Evolutionary conservation across 441 rosid species (phyloP).

Genomic region (Codiaeum variegatum): DNA sequence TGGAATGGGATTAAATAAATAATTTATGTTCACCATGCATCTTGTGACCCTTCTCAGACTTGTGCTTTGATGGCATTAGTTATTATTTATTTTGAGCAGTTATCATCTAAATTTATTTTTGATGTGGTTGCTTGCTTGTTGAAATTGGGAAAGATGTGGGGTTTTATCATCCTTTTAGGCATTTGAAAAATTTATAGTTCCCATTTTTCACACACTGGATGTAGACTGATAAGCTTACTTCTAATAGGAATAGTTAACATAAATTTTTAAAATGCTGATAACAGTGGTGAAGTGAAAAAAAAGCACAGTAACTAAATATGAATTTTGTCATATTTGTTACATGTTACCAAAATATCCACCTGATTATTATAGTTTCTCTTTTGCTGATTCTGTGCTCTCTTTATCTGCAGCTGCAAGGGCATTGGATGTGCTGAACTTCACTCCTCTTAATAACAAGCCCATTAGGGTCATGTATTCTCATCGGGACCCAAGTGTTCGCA

Average conservation of each 20-base stretch:
- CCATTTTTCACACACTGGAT: neutral
- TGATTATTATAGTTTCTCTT: neutral
- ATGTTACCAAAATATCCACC: neutral
- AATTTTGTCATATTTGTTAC: neutral
- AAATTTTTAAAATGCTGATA: neutral
- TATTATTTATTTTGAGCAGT: neutral
- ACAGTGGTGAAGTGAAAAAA: neutral
- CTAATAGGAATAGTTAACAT: neutral
- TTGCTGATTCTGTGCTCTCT: neutral
- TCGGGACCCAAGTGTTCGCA: slow-evolving; percentile 78
- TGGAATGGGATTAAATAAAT: neutral
- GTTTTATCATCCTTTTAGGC: neutral
- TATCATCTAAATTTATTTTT: neutral
- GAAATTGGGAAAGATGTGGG: neutral
- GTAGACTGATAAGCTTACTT: neutral
- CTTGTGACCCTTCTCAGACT: no score
- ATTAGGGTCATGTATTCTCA: slow-evolving; percentile 81
- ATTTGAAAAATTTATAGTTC: neutral
- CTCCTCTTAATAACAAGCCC: slow-evolving; percentile 65
- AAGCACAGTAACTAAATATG: neutral
- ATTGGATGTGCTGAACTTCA: slow-evolving; percentile 64
- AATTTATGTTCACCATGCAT: neutral
- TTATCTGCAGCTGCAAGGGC: slow-evolving; percentile 70
- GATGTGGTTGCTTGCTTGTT: neutral
- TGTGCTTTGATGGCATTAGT: no score